These are phyloP conservation scores for Mytilinidion resinicola DNA, from an alignment of 495 filamentous ascomycete genomes.

Conservation along the genomic window DNA sequence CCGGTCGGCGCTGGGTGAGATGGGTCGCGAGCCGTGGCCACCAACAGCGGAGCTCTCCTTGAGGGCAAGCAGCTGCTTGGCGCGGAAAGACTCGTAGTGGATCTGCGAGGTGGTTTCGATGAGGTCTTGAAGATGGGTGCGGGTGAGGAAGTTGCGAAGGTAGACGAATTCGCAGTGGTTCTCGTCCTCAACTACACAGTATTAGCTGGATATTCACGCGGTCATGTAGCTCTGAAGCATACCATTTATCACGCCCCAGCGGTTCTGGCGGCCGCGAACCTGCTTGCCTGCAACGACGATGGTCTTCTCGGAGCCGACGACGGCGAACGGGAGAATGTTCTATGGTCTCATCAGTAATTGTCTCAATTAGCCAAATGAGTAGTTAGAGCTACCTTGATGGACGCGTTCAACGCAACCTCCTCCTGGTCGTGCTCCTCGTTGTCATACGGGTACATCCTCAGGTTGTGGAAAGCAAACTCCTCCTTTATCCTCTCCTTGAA, in stretches of 20 bases:
- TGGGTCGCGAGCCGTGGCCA: conserved; percentile 81
- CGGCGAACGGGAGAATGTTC: conserved; percentile 94
- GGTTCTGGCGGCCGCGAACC: conserved; percentile 95
- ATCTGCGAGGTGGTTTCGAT: conserved; percentile 99
- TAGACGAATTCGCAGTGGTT: conserved; percentile 99
- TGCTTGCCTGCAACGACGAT: conserved; percentile 97
- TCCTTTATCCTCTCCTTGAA: conserved; percentile 99
- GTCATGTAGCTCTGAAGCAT: not conserved
- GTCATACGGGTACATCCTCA: conserved; percentile 99
- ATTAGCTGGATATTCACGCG: not conserved
- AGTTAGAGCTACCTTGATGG: conserved; percentile 70
- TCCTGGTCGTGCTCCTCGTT: conserved; percentile 98
- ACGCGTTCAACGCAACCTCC: conserved; percentile 84
- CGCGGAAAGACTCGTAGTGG: conserved; percentile 99
- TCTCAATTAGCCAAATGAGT: not conserved
- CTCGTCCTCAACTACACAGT: conserved; percentile 75
- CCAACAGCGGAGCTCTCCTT: conserved; percentile 92
- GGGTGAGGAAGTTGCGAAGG: conserved; percentile 93
- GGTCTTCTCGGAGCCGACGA: conserved; percentile 94
- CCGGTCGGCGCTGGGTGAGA: conserved; percentile 86
- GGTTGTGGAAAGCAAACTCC: conserved; percentile 98
- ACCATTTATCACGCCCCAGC: conserved; percentile 96
- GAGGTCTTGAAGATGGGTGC: conserved; percentile 93
- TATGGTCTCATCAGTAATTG: conserved; percentile 34
- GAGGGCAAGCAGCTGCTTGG: conserved; percentile 93